A percentile compares a stretch with the other conserved stretches of the same genome.
phyloP scores from a whole-genome alignment of 768 basidiomycete species.

The Pulveroboletus sp. region DNA sequence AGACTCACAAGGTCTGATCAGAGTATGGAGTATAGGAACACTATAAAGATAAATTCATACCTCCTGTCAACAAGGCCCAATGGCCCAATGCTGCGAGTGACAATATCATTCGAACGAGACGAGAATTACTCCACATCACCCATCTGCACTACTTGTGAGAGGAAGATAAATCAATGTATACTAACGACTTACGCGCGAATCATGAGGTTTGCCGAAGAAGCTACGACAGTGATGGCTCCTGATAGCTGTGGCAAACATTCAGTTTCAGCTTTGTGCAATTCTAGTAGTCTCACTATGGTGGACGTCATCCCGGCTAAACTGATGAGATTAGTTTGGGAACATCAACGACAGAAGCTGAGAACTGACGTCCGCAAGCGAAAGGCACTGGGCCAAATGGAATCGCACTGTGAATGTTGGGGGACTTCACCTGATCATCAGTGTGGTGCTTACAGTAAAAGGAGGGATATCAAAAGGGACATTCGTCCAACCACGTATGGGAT shows the following conservation, averaged over 20 bases:
- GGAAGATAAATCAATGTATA: background rate
- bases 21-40: background rate
- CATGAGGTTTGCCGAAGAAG: constrained; percentile 16
- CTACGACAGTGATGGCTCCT: constrained; percentile 4
- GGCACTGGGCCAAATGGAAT: background rate
- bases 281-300: constrained; percentile 1
- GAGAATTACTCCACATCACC: constrained; percentile 13
- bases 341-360: background rate
- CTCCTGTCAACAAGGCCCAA: constrained; percentile 6
- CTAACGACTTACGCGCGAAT: constrained; percentile 12
- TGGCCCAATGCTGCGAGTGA: constrained; percentile 6
- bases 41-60: background rate
- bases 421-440: background rate
- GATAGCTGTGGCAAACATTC: background rate
- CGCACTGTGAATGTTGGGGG: constrained; percentile 2
- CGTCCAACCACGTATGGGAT: constrained; percentile 14
- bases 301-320: background rate
- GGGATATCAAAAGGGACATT: background rate
- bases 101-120: constrained; percentile 1
- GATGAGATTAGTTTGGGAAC: background rate
- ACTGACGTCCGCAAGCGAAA: constrained; percentile 10
- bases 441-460: constrained; percentile 4
- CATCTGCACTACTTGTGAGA: constrained; percentile 8
- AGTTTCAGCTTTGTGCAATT: background rate
- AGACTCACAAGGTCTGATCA: constrained; percentile 4